These are phyloP conservation scores for Coniella vitis DNA, from an alignment of 2,329 filamentous ascomycete genomes.

Conservation along the genomic window DNA sequence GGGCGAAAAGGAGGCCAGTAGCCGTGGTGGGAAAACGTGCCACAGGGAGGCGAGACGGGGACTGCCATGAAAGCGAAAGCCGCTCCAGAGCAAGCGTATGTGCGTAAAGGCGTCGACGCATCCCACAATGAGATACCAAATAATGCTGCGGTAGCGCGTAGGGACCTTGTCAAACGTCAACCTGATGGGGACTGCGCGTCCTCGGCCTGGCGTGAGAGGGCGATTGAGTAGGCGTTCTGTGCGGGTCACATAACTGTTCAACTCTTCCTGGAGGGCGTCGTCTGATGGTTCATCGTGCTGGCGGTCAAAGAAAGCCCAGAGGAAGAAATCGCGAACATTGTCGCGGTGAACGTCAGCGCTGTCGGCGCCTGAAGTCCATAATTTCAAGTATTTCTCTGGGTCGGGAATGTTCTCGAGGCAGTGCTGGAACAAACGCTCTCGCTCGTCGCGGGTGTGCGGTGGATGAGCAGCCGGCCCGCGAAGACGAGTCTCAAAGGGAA, in stretches of 20 bases:
- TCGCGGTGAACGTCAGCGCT: constrained; percentile 53
- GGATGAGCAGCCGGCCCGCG: constrained; percentile 33
- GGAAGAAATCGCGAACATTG: constrained; percentile 60
- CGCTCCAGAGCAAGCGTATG: constrained; percentile 35
- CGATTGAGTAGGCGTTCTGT: constrained; percentile 47
- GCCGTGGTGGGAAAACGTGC: constrained; percentile 50
- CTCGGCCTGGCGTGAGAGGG: constrained; percentile 46
- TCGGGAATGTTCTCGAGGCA: constrained; percentile 50
- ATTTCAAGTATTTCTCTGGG: constrained; percentile 48
- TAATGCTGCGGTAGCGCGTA: constrained; percentile 52
- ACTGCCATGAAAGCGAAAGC: constrained; percentile 47
- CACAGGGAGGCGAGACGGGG: constrained; percentile 20
- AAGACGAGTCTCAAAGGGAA: constrained; percentile 35
- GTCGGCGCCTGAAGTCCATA: constrained; percentile 61
- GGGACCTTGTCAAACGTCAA: constrained; percentile 59
- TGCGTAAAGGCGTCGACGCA: constrained; percentile 47
- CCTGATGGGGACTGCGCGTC: constrained; percentile 50
- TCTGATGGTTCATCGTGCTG: constrained; percentile 14
- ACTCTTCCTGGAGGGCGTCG: constrained; percentile 31
- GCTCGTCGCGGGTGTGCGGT: constrained; percentile 36
- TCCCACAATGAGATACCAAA: constrained; percentile 57
- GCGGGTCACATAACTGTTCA: constrained; percentile 41
- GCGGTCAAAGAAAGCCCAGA: constrained; percentile 60
- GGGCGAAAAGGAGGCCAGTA: constrained; percentile 29
- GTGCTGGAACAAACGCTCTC: constrained; percentile 48